Evolutionary conservation across 1,139 yeast species (phyloP).

Genomic region (Taphrina betulina): DNA sequence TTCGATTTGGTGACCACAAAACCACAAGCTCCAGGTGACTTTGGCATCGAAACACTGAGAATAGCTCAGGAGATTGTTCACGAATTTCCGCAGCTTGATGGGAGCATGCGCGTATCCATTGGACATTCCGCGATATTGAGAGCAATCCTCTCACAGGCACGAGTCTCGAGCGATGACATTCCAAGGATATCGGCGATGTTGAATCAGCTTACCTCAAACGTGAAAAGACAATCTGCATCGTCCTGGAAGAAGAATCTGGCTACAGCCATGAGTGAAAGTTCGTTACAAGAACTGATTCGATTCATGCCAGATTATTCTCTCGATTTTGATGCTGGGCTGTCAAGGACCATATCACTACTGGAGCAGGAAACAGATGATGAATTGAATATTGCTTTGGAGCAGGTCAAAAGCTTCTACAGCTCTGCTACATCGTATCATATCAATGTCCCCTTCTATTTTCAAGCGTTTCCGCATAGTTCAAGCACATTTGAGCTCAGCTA

Average conservation of each 20-base stretch:
- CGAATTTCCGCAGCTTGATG: not conserved
- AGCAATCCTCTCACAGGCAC: slow-evolving; percentile 45
- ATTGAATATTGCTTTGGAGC: not conserved
- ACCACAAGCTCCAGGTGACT: slow-evolving; percentile 48
- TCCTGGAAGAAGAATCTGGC: slow-evolving; percentile 7
- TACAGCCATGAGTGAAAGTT: slow-evolving; percentile 58
- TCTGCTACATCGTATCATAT: not conserved
- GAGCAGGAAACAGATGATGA: not conserved
- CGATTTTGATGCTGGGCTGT: not conserved
- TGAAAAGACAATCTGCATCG: slow-evolving; percentile 40
- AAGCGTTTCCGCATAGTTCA: not conserved
- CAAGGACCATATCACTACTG: not conserved
- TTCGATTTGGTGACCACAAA: slow-evolving; percentile 67
- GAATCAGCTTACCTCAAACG: slow-evolving; percentile 37
- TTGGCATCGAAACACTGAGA: slow-evolving; percentile 6
- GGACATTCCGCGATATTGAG: slow-evolving; percentile 56
- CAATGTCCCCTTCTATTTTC: not conserved
- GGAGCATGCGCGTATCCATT: slow-evolving; percentile 83
- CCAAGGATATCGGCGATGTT: not conserved
- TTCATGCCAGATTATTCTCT: slow-evolving; percentile 60
- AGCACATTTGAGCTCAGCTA: slow-evolving; percentile 3
- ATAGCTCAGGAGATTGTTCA: slow-evolving; percentile 1
- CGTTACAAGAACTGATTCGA: slow-evolving; percentile 58
- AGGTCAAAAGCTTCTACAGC: not conserved
- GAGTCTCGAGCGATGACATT: slow-evolving; percentile 37